Conservation (phyloP, 225 moss, liverwort and hornwort genomes). For the Marchantia paleacea region DNA sequence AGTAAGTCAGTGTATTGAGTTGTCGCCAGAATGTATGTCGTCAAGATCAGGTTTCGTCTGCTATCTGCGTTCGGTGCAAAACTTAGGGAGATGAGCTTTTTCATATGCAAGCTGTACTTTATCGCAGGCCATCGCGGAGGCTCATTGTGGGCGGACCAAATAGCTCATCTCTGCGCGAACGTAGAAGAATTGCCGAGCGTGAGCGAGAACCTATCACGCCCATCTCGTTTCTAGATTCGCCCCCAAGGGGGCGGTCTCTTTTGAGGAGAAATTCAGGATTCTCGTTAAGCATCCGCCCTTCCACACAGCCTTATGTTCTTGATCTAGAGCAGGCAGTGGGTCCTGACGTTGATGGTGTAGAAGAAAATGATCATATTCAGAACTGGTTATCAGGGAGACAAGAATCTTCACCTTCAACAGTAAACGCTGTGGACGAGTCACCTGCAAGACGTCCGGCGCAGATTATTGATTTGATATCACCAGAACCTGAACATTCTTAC, state of each 20-base stretch:
- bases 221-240: not conserved
- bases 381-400: not conserved
- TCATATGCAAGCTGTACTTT: not conserved
- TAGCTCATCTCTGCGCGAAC: not conserved
- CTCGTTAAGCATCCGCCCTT: not conserved
- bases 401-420: not conserved
- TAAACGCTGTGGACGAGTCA: not conserved
- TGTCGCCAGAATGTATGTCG: not conserved
- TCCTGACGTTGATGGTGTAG: not conserved
- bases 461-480: constrained; percentile 16
- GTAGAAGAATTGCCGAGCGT: not conserved
- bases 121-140: not conserved
- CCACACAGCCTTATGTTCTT: constrained; percentile 4
- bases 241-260: not conserved
- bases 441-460: not conserved
- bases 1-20: not conserved
- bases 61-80: not conserved
- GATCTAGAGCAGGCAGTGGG: not conserved
- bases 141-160: not conserved
- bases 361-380: not conserved
- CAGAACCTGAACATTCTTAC: not conserved
- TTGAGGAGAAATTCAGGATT: not conserved
- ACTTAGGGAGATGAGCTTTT: not conserved
- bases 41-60: not conserved
- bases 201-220: not conserved